Evolutionary conservation across 257 asterid species (phyloP).

Genomic region (Ehretia macrophylla): DNA sequence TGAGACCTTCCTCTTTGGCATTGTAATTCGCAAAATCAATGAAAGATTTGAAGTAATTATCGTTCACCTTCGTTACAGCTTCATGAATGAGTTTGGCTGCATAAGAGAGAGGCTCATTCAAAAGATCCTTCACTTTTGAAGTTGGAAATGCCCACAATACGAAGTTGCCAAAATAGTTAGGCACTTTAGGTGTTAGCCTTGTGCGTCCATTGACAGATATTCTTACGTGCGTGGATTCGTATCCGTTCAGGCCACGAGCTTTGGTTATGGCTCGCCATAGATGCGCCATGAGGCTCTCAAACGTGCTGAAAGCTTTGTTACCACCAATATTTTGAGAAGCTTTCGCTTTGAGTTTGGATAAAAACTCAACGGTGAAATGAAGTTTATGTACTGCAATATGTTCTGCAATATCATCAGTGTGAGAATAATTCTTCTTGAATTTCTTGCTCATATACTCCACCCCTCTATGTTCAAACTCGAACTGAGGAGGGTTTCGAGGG

Average conservation of each 20-base stretch:
- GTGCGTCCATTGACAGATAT: conserved; percentile 72
- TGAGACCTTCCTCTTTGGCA: conserved; percentile 47
- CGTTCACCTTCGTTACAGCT: conserved; percentile 44
- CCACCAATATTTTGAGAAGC: conserved; percentile 38
- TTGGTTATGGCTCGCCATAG: conserved; percentile 68
- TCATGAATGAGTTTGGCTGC: conserved; percentile 68
- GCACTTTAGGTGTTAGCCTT: conserved; percentile 53
- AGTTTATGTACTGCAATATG: conserved; percentile 54
- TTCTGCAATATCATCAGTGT: conserved; percentile 28
- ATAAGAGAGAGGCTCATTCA: conserved; percentile 38
- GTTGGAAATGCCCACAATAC: conserved; percentile 79
- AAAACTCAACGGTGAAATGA: conserved; percentile 52
- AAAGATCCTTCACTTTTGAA: conserved; percentile 42
- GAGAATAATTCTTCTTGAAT: conserved; percentile 28
- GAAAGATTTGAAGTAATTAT: conserved; percentile 66
- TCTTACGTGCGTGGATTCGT: conserved; percentile 54
- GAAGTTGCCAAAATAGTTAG: conserved; percentile 73
- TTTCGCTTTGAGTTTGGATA: conserved; percentile 52
- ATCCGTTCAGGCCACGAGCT: conserved; percentile 51
- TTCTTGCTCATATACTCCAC: conserved; percentile 39
- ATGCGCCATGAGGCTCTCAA: conserved; percentile 78
- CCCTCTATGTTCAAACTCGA: conserved; percentile 59
- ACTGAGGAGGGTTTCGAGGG: conserved; percentile 46
- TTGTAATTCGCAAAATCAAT: conserved; percentile 63
- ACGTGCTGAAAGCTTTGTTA: conserved; percentile 60